Conservation (phyloP, 176 grass and related monocot genomes). For the bread wheat (Triticum aestivum) region DNA sequence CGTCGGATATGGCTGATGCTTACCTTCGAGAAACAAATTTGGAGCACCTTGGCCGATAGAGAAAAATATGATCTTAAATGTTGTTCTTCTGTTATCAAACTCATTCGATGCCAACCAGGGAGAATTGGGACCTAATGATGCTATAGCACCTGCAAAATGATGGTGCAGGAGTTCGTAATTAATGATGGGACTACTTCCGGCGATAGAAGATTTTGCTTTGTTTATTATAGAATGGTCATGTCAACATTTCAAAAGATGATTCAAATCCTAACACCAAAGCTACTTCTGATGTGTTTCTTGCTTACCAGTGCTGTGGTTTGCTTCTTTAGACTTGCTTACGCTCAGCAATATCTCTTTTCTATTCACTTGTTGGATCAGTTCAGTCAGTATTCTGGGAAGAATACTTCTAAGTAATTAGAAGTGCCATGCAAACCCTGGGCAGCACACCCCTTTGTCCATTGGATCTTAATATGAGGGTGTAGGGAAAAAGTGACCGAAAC, state of each 20-base stretch:
- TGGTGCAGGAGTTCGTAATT: conserved; percentile 9
- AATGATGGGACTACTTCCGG: conserved; percentile 23
- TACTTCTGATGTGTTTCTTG: conserved; percentile 24
- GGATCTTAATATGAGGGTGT: too few species aligned
- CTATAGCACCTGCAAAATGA: conserved; percentile 14
- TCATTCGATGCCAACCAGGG: background rate
- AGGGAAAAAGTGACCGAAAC: too few species aligned
- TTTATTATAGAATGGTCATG: conserved; percentile 54
- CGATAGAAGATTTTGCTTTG: conserved; percentile 51
- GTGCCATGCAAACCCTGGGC: too few species aligned
- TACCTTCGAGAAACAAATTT: too few species aligned
- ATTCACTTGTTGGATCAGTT: too few species aligned
- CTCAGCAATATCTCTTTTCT: background rate
- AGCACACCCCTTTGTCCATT: too few species aligned
- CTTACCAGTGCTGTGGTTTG: background rate
- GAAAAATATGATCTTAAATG: background rate
- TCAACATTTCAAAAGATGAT: conserved; percentile 27
- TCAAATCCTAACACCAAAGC: background rate
- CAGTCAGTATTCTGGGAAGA: too few species aligned
- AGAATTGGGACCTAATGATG: background rate
- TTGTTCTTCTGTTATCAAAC: background rate
- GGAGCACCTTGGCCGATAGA: too few species aligned
- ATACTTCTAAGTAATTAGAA: too few species aligned
- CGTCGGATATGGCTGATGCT: too few species aligned
- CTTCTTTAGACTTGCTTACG: too few species aligned